Evolutionary conservation across 2,329 filamentous ascomycete genomes (phyloP), one percentile per base, ranked within the genome.

Genomic region (Rhynchosporium agropyri): DNA sequence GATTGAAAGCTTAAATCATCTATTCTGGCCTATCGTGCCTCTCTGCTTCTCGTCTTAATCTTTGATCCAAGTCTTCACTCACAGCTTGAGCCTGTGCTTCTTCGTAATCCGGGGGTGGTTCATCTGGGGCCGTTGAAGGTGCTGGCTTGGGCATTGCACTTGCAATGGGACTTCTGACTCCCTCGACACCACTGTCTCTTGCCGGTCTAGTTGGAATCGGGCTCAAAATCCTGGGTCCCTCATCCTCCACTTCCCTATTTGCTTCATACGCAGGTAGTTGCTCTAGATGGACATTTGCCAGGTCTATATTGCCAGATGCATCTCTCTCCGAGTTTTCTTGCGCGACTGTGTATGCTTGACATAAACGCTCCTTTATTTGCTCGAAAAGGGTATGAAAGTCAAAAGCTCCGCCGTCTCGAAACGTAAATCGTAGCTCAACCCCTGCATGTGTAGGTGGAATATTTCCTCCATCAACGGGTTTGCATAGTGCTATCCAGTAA

Each of bases 361-460:
- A 84, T 61, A 97, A 79, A 6, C 92, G 84, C 73, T 96, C 93
- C 74, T 91, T 92, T 67, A 97, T 87, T 61, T 89, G 83, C 71
- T 96, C 91, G 73, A 93, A 97, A 58, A 85, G 85, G 57, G 86
- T 84, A 71, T 93, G 89, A 73, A 96, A 98, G 70, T 97, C 92
- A 75, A 90, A 95, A 63, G 93, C 93, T n/a, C 94, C 94, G 49
- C 94, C 94, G 66, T 98, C 93, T 74, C 92, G 93, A 80, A 98
- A 98, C 28, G 89, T 92, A 71, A 97, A 83, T 74, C 90, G 92
- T 68, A 96, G 77, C 71, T 95, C 91, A 49, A 97, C 81, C 33
- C 88, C 86, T 20, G 88, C 83, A 65, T 91, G 83, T 28, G 89
- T 81, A 4, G 88, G 78, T 0, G 93, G 91, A 57, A 97, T 90